Conservation (phyloP, 441 rosid species). For the Hura crepitans region DNA sequence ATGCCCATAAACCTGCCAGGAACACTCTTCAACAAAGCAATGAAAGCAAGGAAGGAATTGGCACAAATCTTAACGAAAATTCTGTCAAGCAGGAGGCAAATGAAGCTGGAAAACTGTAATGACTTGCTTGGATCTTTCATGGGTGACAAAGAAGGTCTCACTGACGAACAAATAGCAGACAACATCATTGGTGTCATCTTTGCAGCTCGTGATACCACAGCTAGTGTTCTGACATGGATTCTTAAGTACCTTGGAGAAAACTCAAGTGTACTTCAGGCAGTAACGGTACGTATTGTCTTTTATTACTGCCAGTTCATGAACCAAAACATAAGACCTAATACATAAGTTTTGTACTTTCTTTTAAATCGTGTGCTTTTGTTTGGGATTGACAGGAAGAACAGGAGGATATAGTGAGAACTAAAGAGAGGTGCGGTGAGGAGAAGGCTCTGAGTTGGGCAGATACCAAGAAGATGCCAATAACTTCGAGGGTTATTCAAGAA, state of each 20-base stretch:
- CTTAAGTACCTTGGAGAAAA: constrained; percentile 82
- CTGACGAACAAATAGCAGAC: constrained; percentile 85
- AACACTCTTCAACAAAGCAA: constrained; percentile 78
- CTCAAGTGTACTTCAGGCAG: constrained; percentile 72
- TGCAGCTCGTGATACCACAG: constrained; percentile 96
- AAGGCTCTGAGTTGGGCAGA: constrained; percentile 59
- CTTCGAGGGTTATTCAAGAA: constrained; percentile 85
- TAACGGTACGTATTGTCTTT: constrained; percentile 49
- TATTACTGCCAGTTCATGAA: too few relatives aligned
- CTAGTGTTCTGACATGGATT: constrained; percentile 91
- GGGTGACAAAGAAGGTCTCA: constrained; percentile 71
- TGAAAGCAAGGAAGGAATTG: constrained; percentile 84
- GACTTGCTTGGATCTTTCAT: constrained; percentile 90
- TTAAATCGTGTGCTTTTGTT: constrained; percentile 16
- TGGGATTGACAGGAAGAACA: constrained; percentile 65
- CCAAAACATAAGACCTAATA: too few relatives aligned
- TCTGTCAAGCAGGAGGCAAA: constrained; percentile 58
- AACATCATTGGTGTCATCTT: constrained; percentile 91
- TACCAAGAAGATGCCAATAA: constrained; percentile 82
- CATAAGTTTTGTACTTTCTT: not conserved
- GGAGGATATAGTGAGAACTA: constrained; percentile 49
- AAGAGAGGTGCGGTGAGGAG: constrained; percentile 38
- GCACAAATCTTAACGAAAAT: constrained; percentile 68
- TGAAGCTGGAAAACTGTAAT: constrained; percentile 34
- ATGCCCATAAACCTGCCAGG: constrained; percentile 91